phyloP scores from a whole-genome alignment of 345 rosid genomes.

The Populus simonii region DNA sequence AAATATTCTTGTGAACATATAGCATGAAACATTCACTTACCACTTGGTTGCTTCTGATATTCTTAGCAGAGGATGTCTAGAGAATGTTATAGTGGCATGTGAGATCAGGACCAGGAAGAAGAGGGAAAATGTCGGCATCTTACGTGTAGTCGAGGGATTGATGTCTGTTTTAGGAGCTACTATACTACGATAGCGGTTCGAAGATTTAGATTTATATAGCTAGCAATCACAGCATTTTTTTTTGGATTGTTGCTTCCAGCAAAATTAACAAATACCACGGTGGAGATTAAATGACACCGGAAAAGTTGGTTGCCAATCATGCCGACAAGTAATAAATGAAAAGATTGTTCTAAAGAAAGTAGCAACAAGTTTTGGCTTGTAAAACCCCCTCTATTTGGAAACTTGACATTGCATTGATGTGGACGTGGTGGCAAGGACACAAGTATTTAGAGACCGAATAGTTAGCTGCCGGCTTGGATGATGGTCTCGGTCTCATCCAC shows the following conservation, averaged over 20 bases:
- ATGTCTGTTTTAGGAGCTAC: not conserved
- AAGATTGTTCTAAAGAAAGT: no score
- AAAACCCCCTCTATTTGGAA: not conserved
- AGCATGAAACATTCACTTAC: not conserved
- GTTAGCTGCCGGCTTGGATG: not conserved
- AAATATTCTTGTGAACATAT: not conserved
- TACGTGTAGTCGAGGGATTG: not conserved
- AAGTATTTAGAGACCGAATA: constrained; percentile 3
- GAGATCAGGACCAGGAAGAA: constrained; percentile 14
- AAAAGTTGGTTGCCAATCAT: constrained; percentile 10
- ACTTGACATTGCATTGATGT: not conserved
- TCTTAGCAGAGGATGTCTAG: not conserved
- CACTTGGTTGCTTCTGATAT: constrained; percentile 18
- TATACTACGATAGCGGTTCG: not conserved
- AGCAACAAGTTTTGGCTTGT: no score
- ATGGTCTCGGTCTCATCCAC: not conserved
- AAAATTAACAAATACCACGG: not conserved
- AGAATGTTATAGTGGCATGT: constrained; percentile 13
- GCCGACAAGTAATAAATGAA: not conserved
- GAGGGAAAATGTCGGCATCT: constrained; percentile 26
- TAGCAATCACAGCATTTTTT: not conserved
- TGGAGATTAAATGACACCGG: constrained; percentile 16
- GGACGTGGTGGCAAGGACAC: not conserved
- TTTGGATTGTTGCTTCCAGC: not conserved
- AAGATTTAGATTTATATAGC: not conserved